phyloP scores from a whole-genome alignment of 768 basidiomycete genomes.

The Russula sp. region DNA sequence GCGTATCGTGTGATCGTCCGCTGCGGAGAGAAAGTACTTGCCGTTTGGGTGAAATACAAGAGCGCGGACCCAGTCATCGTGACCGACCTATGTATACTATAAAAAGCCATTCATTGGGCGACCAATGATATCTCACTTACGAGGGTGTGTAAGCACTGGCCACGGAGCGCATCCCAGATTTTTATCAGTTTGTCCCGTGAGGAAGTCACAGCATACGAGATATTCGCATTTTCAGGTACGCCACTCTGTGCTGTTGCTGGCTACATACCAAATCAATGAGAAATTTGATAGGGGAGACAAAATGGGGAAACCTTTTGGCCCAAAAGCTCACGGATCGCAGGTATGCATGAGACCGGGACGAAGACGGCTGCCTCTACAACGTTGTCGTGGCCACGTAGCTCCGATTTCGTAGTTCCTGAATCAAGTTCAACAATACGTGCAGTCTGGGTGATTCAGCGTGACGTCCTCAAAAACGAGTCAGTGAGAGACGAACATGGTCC shows the following conservation, averaged over 20 bases:
- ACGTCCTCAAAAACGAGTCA: not conserved
- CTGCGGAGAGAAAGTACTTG: conserved; percentile 48
- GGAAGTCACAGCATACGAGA: conserved; percentile 42
- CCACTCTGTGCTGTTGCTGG: conserved; percentile 25
- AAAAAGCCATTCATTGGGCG: not conserved
- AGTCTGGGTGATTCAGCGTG: conserved; percentile 32
- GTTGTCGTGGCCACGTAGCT: conserved; percentile 50
- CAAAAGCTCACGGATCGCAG: conserved; percentile 41
- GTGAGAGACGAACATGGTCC: conserved; percentile 39
- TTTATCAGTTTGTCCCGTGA: conserved; percentile 49
- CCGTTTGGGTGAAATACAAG: conserved; percentile 53
- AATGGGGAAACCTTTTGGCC: conserved; percentile 35
- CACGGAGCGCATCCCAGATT: conserved; percentile 44
- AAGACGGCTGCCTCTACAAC: conserved; percentile 46
- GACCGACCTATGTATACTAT: conserved; percentile 27
- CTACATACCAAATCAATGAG: conserved; percentile 13
- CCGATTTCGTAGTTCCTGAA: conserved; percentile 43
- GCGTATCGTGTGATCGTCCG: conserved; percentile 52
- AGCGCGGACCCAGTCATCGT: conserved; percentile 54
- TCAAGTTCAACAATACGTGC: conserved; percentile 43
- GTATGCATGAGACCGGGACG: conserved; percentile 37
- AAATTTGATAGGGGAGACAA: not conserved
- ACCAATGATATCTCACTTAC: conserved; percentile 25
- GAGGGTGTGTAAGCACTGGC: conserved; percentile 45
- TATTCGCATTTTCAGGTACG: conserved; percentile 29